Percentiles rank a stretch among this genome's conserved stretches.
Conservation (phyloP, 768 basidiomycete genomes). For the Vararia minispora region DNA sequence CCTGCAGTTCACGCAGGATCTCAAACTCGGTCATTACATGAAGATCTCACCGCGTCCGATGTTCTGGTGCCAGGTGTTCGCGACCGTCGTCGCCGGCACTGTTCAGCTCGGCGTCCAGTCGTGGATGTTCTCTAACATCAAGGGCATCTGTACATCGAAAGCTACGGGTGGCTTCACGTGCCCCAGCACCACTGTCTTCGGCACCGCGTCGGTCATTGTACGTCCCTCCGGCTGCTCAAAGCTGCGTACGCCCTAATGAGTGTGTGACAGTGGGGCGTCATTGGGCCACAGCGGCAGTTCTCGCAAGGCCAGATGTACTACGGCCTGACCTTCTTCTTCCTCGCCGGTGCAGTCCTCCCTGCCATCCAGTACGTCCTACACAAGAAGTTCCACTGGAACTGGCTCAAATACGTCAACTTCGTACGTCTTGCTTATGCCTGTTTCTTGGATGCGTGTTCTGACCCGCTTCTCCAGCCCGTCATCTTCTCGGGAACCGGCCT, state of each 20-base stretch:
- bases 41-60: constrained; percentile 65
- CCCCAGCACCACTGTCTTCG: constrained; percentile 61
- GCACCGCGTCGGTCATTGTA: constrained; percentile 68
- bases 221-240: constrained; percentile 13
- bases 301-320: constrained; percentile 26
- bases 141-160: constrained; percentile 39
- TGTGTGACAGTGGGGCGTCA: constrained; percentile 39
- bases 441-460: no score
- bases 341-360: constrained; percentile 29
- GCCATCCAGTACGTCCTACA: constrained; percentile 22
- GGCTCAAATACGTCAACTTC: constrained; percentile 25
- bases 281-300: constrained; percentile 49
- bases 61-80: constrained; percentile 62
- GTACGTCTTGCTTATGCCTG: no score
- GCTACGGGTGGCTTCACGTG: constrained; percentile 62
- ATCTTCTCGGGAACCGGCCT: constrained; percentile 28
- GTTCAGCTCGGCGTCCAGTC: constrained; percentile 65
- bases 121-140: constrained; percentile 68
- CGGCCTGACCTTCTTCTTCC: constrained; percentile 29
- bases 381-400: no score
- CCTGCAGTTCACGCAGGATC: constrained; percentile 57
- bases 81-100: constrained; percentile 58
- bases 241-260: neutral
- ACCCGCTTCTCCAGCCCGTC: no score
- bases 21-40: constrained; percentile 67